These are phyloP conservation scores for Botryotinia globosa DNA, from an alignment of 2,329 filamentous ascomycete genomes.

Conservation along the genomic window DNA sequence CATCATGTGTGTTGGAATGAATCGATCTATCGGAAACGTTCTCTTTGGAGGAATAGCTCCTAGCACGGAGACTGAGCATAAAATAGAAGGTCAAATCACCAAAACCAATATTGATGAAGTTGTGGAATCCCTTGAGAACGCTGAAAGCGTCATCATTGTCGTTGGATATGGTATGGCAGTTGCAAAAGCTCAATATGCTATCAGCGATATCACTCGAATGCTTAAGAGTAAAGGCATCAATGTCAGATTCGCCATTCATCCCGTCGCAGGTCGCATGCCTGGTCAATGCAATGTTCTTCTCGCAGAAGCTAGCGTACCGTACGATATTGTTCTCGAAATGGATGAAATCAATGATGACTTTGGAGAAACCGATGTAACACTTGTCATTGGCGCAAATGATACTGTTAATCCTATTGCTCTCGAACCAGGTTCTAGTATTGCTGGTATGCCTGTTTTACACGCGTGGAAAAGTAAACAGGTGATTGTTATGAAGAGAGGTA, in stretches of 20 bases:
- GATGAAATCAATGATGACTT: constrained; percentile 96
- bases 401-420: constrained; percentile 89
- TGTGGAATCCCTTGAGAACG: constrained; percentile 69
- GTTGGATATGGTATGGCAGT: constrained; percentile 95
- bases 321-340: constrained; percentile 92
- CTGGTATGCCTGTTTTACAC: constrained; percentile 88
- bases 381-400: constrained; percentile 90
- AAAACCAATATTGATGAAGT: constrained; percentile 79
- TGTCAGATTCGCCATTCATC: constrained; percentile 86
- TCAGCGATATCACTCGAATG: constrained; percentile 74
- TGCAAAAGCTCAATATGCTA: constrained; percentile 88
- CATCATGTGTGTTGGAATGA: constrained; percentile 88
- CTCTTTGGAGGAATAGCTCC: constrained; percentile 78
- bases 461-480: constrained; percentile 94
- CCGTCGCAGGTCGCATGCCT: constrained; percentile 87
- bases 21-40: constrained; percentile 83
- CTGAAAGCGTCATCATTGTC: constrained; percentile 78
- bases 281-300: constrained; percentile 90
- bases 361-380: constrained; percentile 75
- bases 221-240: constrained; percentile 74
- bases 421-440: constrained; percentile 78
- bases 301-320: constrained; percentile 82
- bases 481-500: constrained; percentile 87
- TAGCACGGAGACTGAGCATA: constrained; percentile 60
- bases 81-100: constrained; percentile 77